Evolutionary conservation across 495 filamentous ascomycete species (phyloP).

Genomic region (Aspergillus taichungensis): DNA sequence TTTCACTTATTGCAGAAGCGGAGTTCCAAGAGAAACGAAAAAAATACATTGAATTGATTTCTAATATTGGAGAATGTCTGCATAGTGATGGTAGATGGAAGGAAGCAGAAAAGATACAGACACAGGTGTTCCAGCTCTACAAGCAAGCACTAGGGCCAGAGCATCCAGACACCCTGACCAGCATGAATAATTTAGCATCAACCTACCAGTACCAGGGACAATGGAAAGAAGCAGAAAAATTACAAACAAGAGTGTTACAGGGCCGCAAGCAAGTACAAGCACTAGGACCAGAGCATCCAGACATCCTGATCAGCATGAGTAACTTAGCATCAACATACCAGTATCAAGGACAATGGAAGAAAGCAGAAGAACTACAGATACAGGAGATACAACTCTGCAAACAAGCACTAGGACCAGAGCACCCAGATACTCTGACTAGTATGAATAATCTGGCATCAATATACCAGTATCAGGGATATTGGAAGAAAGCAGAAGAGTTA

Average conservation of each 20-base stretch:
- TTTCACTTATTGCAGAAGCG: not conserved
- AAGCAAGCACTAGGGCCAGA: conserved; percentile 23
- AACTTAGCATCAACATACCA: conserved; percentile 4
- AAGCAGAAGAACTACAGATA: conserved; percentile 20
- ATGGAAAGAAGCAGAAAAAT: conserved; percentile 24
- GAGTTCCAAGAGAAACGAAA: not conserved
- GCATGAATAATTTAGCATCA: conserved; percentile 22
- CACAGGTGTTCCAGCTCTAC: conserved; percentile 10
- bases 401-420: conserved; percentile 15
- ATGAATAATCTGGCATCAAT: conserved; percentile 15
- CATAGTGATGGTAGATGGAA: conserved; percentile 5
- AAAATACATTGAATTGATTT: not conserved
- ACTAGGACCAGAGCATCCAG: conserved; percentile 13
- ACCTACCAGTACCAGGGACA: conserved; percentile 12
- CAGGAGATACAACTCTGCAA: conserved; percentile 4
- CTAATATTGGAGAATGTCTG: not conserved
- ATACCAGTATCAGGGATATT: conserved; percentile 8
- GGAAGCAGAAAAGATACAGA: conserved; percentile 17
- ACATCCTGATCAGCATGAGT: conserved; percentile 18
- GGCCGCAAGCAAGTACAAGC: conserved; percentile 3
- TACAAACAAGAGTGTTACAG: conserved; percentile 12
- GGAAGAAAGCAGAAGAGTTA: conserved; percentile 20
- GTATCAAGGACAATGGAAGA: conserved; percentile 12
- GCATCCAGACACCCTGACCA: conserved; percentile 31
- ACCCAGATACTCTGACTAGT: conserved; percentile 19